phyloP scores from a whole-genome alignment of 345 rosid genomes.

The Bretschneidera sinensis region DNA sequence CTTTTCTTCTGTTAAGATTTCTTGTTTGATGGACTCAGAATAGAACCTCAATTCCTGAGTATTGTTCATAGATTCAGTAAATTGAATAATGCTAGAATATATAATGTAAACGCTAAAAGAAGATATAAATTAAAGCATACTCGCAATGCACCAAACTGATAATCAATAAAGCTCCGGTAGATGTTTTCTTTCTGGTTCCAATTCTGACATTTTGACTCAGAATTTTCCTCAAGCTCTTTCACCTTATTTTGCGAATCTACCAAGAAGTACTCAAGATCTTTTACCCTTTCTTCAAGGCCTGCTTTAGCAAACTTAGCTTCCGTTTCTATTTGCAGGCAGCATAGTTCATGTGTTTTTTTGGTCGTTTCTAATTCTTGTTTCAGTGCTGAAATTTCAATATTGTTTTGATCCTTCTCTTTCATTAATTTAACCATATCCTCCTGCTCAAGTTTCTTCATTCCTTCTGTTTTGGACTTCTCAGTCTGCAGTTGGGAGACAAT shows the following conservation, averaged over 20 bases:
- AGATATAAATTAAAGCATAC: constrained; percentile 36
- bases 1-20: constrained; percentile 41
- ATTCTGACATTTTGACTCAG: constrained; percentile 30
- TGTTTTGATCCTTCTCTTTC: constrained; percentile 35
- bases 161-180: constrained; percentile 32
- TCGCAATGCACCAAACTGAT: constrained; percentile 49
- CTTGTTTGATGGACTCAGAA: constrained; percentile 59
- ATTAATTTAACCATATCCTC: constrained; percentile 14
- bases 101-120: background rate
- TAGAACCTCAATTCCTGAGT: constrained; percentile 57
- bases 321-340: constrained; percentile 47
- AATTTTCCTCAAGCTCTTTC: constrained; percentile 42
- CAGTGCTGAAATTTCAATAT: constrained; percentile 27
- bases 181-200: constrained; percentile 56
- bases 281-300: constrained; percentile 37
- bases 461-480: constrained; percentile 44
- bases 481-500: constrained; percentile 22
- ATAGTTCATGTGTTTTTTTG: constrained; percentile 40
- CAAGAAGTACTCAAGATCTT: constrained; percentile 33
- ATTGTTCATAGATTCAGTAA: constrained; percentile 18
- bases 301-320: constrained; percentile 46
- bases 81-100: constrained; percentile 5
- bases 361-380: constrained; percentile 47
- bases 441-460: constrained; percentile 37
- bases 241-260: constrained; percentile 36